Evolutionary conservation across 164 flowering plant species (phyloP), one percentile per base, ranked within the genome.

Genomic region (Euptelea pleiosperma): DNA sequence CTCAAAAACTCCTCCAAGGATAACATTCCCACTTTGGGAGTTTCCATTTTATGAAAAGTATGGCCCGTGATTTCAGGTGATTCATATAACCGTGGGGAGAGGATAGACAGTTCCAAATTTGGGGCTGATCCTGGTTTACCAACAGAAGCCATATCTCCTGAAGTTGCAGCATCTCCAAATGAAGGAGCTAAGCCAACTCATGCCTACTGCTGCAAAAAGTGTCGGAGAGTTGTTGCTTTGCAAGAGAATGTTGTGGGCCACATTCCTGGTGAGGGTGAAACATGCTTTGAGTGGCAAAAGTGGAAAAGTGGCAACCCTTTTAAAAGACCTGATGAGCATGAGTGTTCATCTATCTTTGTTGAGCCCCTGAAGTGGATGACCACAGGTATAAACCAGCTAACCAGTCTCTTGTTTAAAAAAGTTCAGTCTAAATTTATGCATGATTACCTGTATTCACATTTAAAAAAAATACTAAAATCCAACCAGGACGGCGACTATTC

Each of bases 331-430:
- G 79, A 72, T 36, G 89, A 86, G 33, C 37, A 59, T 12, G 94
- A 82, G 67, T 93, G 99, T 70, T 83, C 99, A 9, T 93, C 97
- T 19, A 64, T 93, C 49, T 93, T 90, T 79, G 75, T 93, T 53
- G 96, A 88, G 73, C 99, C 99, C 59, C 73, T 93, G 12, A 65
- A 70, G 52, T 93, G 99, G 99, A 93, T 93, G 99, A 83, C 69
- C 63, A 69, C 87, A 77, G 99, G 99, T 93, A 81, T 35, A 7
- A 37, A 39, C 30, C 42, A 4, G 18, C 8, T 35, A 35, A 25
- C 26, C n/a, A n/a, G n/a, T 15, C 6, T 39, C 18, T 37, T 40
- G 8, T 42, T 54, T 30, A n/a, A n/a, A n/a, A n/a, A n/a, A n/a
- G n/a, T n/a, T n/a, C n/a, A n/a, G n/a, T n/a, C n/a, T n/a, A n/a